A percentile compares a stretch with the other conserved stretches of the same genome.
Conservation (phyloP, 2,329 filamentous ascomycete species). For the Neospermospora avenae region DNA sequence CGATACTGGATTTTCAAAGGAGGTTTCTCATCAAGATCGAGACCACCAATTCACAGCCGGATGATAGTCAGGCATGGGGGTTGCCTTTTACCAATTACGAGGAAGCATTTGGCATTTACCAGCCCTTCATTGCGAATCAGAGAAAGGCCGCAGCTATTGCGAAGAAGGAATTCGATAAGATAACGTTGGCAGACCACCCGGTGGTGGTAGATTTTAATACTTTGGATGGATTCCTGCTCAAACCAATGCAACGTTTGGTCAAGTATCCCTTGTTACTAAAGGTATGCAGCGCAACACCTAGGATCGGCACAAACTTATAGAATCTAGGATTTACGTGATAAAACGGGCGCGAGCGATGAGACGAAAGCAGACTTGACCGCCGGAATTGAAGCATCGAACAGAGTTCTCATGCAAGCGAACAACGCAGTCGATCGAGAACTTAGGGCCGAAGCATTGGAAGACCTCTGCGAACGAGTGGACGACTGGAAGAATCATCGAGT, state of each 20-base stretch:
- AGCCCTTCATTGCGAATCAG: conserved; percentile 96
- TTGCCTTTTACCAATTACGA: conserved; percentile 82
- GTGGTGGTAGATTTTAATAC: conserved; percentile 87
- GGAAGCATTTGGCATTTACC: conserved; percentile 87
- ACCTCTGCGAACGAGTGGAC: conserved; percentile 79
- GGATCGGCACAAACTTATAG: conserved; percentile 9
- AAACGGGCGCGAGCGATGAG: conserved; percentile 68
- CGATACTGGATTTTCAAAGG: conserved; percentile 91
- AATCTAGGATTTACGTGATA: conserved; percentile 78
- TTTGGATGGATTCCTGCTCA: conserved; percentile 87
- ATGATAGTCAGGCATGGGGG: conserved; percentile 86
- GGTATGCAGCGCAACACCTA: conserved; percentile 43
- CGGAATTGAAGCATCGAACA: conserved; percentile 79
- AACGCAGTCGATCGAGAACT: conserved; percentile 87
- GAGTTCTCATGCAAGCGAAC: conserved; percentile 81
- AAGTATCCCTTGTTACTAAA: conserved; percentile 91
- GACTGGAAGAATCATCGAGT: conserved; percentile 96
- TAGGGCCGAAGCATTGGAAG: conserved; percentile 76
- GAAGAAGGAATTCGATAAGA: conserved; percentile 81
- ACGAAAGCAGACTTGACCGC: conserved; percentile 68
- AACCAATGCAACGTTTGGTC: conserved; percentile 92
- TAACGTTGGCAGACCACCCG: conserved; percentile 68
- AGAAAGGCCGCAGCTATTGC: conserved; percentile 85
- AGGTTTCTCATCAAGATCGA: conserved; percentile 94
- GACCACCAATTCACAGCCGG: conserved; percentile 82